Conservation (phyloP, 1,139 yeast genomes). For the Wickerhamiella pararugosa region DNA sequence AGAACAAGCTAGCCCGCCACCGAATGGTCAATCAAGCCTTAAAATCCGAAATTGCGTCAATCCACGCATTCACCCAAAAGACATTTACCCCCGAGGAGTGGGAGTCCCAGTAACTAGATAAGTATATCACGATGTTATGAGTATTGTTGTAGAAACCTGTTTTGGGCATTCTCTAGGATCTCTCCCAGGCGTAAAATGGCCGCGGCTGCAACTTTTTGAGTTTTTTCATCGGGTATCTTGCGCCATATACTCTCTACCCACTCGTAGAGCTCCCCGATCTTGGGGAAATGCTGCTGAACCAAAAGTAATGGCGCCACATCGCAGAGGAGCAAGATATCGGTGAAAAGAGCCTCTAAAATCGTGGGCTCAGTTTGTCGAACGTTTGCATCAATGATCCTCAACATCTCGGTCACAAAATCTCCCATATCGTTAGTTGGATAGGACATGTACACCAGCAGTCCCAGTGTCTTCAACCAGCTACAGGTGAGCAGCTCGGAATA, state of each 20-base stretch:
- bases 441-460: slow-evolving; percentile 41
- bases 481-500: slow-evolving; percentile 33
- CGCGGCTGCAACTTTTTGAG: slow-evolving; percentile 39
- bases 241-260: slow-evolving; percentile 37
- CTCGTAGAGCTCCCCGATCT: slow-evolving; percentile 25
- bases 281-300: slow-evolving; percentile 22
- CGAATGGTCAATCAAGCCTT: slow-evolving; percentile 68
- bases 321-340: slow-evolving; percentile 33
- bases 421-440: slow-evolving; percentile 39
- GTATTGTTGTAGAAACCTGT: slow-evolving; percentile 14
- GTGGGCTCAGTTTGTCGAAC: slow-evolving; percentile 15
- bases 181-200: slow-evolving; percentile 30
- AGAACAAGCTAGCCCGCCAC: slow-evolving; percentile 75
- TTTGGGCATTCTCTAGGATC: slow-evolving; percentile 20
- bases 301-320: slow-evolving; percentile 34
- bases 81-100: slow-evolving; percentile 17
- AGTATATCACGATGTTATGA: background rate
- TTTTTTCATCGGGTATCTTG: slow-evolving; percentile 30
- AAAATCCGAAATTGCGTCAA: slow-evolving; percentile 65
- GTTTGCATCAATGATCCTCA: slow-evolving; percentile 27
- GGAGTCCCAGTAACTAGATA: slow-evolving; percentile 4
- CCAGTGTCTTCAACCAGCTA: slow-evolving; percentile 46
- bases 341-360: slow-evolving; percentile 33
- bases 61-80: slow-evolving; percentile 84
- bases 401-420: slow-evolving; percentile 44